A percentile compares a stretch with the other conserved stretches of the same genome.
These are phyloP conservation scores for Cavenderia fasciculata DNA, from an alignment of 78 protist species.

Conservation along the genomic window DNA sequence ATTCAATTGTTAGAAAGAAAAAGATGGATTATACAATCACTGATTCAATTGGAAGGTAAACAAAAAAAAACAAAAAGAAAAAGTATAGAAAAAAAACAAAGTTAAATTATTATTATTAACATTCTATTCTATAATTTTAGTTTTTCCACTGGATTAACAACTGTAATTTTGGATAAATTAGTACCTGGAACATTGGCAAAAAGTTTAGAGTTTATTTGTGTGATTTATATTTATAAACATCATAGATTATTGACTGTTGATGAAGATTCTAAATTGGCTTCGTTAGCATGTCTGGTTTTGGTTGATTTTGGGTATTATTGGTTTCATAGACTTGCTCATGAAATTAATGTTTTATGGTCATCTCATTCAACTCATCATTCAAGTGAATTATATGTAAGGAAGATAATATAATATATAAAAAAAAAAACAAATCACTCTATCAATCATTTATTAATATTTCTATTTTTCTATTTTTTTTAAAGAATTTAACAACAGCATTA, in stretches of 20 bases:
- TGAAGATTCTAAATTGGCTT: slow-evolving; percentile 13
- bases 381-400: slow-evolving; percentile 72
- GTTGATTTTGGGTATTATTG: slow-evolving; percentile 58
- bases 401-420: not conserved
- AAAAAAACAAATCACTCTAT: too few species aligned
- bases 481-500: slow-evolving; percentile 30
- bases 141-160: slow-evolving; percentile 31
- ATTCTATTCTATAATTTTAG: not conserved
- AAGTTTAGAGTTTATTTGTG: slow-evolving; percentile 21
- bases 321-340: slow-evolving; percentile 67
- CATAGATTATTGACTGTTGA: slow-evolving; percentile 18
- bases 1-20: slow-evolving; percentile 1
- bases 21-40: not conserved
- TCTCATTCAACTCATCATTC: slow-evolving; percentile 83
- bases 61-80: not conserved
- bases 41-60: slow-evolving; percentile 39
- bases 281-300: slow-evolving; percentile 8
- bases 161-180: slow-evolving; percentile 11
- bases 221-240: slow-evolving; percentile 7
- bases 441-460: not conserved
- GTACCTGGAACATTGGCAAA: slow-evolving; percentile 1
- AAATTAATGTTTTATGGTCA: slow-evolving; percentile 78
- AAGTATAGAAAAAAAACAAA: not conserved
- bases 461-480: not conserved
- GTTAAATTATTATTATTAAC: not conserved